Percentiles rank a stretch among this genome's conserved stretches.
Evolutionary conservation across 2,329 filamentous ascomycete species (phyloP).

Genomic region (Aspergillus sp.): DNA sequence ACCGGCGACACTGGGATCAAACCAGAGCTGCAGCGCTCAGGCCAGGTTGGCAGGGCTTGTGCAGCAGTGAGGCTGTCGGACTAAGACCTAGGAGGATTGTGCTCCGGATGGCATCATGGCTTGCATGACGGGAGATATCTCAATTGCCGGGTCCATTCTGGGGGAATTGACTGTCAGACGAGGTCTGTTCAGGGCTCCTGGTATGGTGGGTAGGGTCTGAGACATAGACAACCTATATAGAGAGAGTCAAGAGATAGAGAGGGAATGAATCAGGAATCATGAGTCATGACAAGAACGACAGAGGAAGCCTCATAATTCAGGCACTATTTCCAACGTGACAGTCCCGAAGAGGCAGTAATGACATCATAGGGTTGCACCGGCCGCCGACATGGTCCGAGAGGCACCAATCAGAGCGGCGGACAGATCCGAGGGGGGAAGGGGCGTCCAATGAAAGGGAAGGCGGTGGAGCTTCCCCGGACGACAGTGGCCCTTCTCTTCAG

Average conservation of each 20-base stretch:
- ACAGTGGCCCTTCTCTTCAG: neutral
- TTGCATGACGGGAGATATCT: neutral
- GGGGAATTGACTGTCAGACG: no score
- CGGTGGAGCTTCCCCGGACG: constrained; percentile 6
- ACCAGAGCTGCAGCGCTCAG: constrained; percentile 1
- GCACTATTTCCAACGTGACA: neutral
- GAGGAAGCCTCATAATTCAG: neutral
- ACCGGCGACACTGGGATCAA: neutral
- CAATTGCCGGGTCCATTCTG: neutral
- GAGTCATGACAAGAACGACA: neutral
- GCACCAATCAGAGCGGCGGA: constrained; percentile 2
- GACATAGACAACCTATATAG: neutral
- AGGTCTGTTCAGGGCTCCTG: no score
- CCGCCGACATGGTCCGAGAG: constrained; percentile 10
- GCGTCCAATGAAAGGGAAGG: constrained; percentile 8
- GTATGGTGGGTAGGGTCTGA: no score
- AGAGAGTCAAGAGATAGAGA: neutral
- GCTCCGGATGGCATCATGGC: neutral
- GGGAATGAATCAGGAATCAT: neutral
- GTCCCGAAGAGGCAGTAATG: constrained; percentile 3
- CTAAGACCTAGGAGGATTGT: constrained; percentile 2
- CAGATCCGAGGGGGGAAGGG: constrained; percentile 4
- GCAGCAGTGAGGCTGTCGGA: neutral
- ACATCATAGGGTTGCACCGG: constrained; percentile 31
- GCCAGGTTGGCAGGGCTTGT: neutral